Evolutionary conservation across 2,329 filamentous ascomycete genomes (phyloP), one percentile per base, ranked within the genome.

Genomic region (Fusarium burgessii): DNA sequence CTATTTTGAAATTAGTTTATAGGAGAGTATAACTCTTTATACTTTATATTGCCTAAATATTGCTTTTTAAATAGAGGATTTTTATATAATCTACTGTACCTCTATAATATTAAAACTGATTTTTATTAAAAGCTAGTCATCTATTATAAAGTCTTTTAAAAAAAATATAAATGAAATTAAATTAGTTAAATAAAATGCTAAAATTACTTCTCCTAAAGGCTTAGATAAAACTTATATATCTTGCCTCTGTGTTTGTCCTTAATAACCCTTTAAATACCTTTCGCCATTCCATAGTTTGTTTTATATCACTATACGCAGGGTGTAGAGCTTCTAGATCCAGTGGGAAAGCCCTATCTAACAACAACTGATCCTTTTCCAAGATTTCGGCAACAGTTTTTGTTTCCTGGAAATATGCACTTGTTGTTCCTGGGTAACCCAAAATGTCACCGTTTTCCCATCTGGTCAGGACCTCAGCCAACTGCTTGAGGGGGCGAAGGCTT

Each of bases 301-400:
- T 32, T 0, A 47, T 32, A 3, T 2, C 5, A 2, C 3, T 17
- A 1, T 32, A 32, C 9, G 8, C 27, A 2, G 14, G n/a, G 10
- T 32, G 7, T 11, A 12, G 6, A 12, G 2, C 7, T 1, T 3
- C 17, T 0, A 47, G 14, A 4, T 32, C 14, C 0, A 47, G 7
- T 9, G 27, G 29, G 2, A 49, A 33, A 13, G 3, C 29, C 3
- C 33, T 3, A 13, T 49, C n/a, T 3, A 49, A 3, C 2, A 49
- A 13, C 3, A 2, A 0, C 3, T 18, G 14, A 33, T 49, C 27
- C 2, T 4, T 0, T 2, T 32, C 3, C 0, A 20, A 3, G 0
- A 10, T 3, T 6, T 2, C 0, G 9, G 20, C 13, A 13, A 47
- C 13, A 32, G 32, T 27, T 3, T 3, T 12, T 2, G 9, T 6